phyloP scores from a whole-genome alignment of 176 grass and related monocot genomes.

The Musa acuminata region DNA sequence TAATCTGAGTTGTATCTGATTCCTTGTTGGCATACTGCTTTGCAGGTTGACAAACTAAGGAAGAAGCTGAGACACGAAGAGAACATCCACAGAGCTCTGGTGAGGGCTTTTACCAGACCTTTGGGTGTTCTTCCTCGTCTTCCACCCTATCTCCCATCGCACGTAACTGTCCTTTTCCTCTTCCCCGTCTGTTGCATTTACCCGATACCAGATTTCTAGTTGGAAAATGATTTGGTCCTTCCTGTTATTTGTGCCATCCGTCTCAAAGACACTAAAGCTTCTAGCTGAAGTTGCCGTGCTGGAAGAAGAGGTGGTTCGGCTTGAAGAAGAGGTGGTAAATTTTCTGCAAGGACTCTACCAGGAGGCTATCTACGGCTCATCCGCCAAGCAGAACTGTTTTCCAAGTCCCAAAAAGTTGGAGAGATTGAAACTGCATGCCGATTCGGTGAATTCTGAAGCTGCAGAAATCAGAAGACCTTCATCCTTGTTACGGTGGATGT shows the following conservation, averaged over 20 bases:
- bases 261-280: conserved; percentile 69
- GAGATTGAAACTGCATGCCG: no score
- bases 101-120: conserved; percentile 85
- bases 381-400: conserved; percentile 16
- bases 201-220: no score
- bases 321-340: conserved; percentile 96
- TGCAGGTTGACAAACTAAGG: conserved; percentile 84
- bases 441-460: no score
- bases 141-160: conserved; percentile 81
- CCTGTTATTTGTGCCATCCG: no score
- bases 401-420: no score
- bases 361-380: conserved; percentile 71
- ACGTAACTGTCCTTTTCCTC: conserved; percentile 30
- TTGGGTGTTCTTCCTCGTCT: conserved; percentile 93
- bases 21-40: conserved; percentile 18
- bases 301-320: conserved; percentile 87
- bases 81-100: conserved; percentile 92
- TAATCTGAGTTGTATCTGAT: neutral
- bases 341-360: conserved; percentile 88
- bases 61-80: conserved; percentile 96
- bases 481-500: no score
- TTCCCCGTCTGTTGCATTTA: no score
- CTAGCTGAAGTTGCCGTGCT: conserved; percentile 90
- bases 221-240: no score
- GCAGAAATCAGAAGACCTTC: no score